Evolutionary conservation across 1,139 yeast genomes (phyloP).

Genomic region (Entelexis sorbosivorans): DNA sequence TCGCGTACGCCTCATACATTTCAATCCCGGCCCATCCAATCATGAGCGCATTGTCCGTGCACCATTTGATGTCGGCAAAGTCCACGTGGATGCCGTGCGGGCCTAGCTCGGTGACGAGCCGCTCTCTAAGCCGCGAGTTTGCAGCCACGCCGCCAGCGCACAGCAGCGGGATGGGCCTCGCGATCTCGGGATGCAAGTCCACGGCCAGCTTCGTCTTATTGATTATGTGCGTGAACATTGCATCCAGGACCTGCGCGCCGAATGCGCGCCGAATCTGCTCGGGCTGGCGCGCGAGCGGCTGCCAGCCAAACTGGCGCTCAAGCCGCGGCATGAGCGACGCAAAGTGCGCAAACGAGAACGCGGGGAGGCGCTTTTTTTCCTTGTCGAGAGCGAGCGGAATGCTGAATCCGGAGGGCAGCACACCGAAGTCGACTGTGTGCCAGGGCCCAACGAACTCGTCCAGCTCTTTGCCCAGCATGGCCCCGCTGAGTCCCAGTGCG

Average conservation of each 20-base stretch:
- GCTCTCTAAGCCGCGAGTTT: constrained; percentile 46
- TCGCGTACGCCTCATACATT: constrained; percentile 43
- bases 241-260: constrained; percentile 54
- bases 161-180: constrained; percentile 41
- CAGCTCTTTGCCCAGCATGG: constrained; percentile 75
- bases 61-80: constrained; percentile 61
- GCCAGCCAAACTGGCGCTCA: constrained; percentile 16
- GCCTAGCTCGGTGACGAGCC: constrained; percentile 36
- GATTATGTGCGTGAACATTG: constrained; percentile 60
- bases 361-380: constrained; percentile 35
- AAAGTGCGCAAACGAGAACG: constrained; percentile 74
- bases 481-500: constrained; percentile 65
- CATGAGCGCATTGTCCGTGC: constrained; percentile 95
- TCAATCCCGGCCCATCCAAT: constrained; percentile 96
- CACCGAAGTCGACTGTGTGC: constrained; percentile 17
- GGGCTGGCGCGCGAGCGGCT: constrained; percentile 21
- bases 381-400: constrained; percentile 47
- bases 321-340: constrained; percentile 32
- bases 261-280: constrained; percentile 30
- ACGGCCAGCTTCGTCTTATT: constrained; percentile 48
- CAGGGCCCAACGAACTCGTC: constrained; percentile 45
- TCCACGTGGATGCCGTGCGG: constrained; percentile 33
- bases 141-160: constrained; percentile 95
- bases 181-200: constrained; percentile 1
- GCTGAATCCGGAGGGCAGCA: constrained; percentile 29